These are phyloP conservation scores for Backusella liffmaniae DNA, from an alignment of 192 early-diverging fungal genomes.

Conservation along the genomic window DNA sequence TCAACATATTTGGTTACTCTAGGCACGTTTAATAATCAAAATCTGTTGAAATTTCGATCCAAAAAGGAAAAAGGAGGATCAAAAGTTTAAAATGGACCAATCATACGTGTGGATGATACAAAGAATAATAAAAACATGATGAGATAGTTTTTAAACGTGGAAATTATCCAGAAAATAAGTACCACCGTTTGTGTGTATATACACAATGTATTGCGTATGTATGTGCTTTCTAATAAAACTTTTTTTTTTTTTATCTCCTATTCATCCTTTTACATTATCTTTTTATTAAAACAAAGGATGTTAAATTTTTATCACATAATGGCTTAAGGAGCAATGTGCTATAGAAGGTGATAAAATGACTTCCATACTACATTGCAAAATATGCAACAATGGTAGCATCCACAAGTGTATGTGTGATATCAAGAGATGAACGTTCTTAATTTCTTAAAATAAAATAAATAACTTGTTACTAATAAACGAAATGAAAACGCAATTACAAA, in stretches of 20 bases:
- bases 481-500: not conserved
- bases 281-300: not conserved
- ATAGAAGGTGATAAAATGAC: not conserved
- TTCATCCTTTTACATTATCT: not conserved
- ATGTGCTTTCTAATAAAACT: not conserved
- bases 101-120: not conserved
- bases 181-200: not conserved
- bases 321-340: not conserved
- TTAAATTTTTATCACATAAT: not conserved
- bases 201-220: not conserved
- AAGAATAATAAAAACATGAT: not conserved
- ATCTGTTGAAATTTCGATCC: not conserved
- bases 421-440: not conserved
- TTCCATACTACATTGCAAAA: not conserved
- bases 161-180: not conserved
- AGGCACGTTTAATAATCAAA: not conserved
- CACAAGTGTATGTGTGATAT: not conserved
- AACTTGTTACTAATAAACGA: not conserved
- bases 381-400: not conserved
- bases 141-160: not conserved
- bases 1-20: not conserved
- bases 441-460: conserved; percentile 1
- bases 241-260: not conserved
- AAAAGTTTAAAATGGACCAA: conserved; percentile 3
- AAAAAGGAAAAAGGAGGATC: conserved; percentile 1